phyloP scores from a whole-genome alignment of 1,139 yeast species.

The Diutina mesorugosa region DNA sequence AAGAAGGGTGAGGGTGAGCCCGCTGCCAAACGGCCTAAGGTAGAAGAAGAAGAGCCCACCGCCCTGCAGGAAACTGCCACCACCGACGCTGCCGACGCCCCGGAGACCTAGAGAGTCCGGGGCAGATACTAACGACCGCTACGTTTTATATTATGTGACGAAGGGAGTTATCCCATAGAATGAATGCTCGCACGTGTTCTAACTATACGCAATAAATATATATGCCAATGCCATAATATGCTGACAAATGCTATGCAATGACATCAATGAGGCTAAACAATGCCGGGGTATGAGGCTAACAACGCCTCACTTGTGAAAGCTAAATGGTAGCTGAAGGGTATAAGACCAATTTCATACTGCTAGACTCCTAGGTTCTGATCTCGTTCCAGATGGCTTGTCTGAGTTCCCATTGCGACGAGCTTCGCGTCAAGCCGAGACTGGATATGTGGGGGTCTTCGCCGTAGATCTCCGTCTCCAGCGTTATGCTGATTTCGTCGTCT shows the following conservation, averaged over 20 bases:
- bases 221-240: too few relatives aligned
- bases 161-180: too few relatives aligned
- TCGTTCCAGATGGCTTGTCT: background rate
- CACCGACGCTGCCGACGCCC: background rate
- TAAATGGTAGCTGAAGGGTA: too few relatives aligned
- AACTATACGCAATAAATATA: background rate
- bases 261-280: too few relatives aligned
- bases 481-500: background rate
- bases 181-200: background rate
- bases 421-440: background rate
- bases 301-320: background rate
- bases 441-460: background rate
- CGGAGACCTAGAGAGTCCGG: background rate
- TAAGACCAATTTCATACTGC: too few relatives aligned
- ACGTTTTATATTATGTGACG: background rate
- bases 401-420: background rate
- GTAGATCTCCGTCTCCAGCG: background rate
- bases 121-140: background rate
- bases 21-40: background rate
- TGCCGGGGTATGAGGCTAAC: background rate
- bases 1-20: conserved; percentile 12
- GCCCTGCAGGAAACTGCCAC: background rate
- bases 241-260: too few relatives aligned
- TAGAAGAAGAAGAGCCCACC: background rate
- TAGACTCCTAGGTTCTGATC: background rate